Conservation (phyloP, 371 early-diverging fungal genomes). For the Paraphysoderma sedebokerense region DNA sequence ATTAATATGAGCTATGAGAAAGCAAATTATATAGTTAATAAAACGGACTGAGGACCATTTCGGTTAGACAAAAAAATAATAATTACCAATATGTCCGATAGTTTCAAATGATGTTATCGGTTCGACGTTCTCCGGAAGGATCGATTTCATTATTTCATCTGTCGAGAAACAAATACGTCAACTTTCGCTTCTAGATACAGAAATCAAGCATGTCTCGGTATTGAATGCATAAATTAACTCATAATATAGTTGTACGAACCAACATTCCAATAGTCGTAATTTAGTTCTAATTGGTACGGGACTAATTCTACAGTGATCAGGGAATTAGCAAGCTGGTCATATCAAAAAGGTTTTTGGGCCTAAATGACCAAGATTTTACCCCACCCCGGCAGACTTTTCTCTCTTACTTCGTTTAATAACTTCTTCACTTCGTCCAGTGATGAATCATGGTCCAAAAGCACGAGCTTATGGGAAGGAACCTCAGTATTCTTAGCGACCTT, state of each 20-base stretch:
- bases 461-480: too few species aligned
- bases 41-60: not conserved
- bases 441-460: too few species aligned
- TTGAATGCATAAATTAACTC: not conserved
- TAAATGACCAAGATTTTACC: too few species aligned
- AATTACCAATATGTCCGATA: slow-evolving; percentile 83
- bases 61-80: not conserved
- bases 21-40: not conserved
- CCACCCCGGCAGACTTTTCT: too few species aligned
- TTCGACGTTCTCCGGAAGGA: slow-evolving; percentile 70
- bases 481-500: too few species aligned
- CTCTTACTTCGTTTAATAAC: too few species aligned
- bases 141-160: slow-evolving; percentile 78
- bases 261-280: slow-evolving; percentile 61
- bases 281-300: slow-evolving; percentile 32
- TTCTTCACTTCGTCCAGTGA: too few species aligned
- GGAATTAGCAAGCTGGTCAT: slow-evolving; percentile 20
- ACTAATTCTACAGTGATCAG: slow-evolving; percentile 12
- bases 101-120: slow-evolving; percentile 82
- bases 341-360: too few species aligned
- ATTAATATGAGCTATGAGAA: slow-evolving; percentile 75
- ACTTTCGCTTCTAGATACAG: not conserved
- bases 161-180: not conserved
- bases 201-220: not conserved
- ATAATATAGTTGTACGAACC: slow-evolving; percentile 23